These are phyloP conservation scores for Fraxinus quadrangulata DNA, from an alignment of 257 asterid genomes.

Conservation along the genomic window DNA sequence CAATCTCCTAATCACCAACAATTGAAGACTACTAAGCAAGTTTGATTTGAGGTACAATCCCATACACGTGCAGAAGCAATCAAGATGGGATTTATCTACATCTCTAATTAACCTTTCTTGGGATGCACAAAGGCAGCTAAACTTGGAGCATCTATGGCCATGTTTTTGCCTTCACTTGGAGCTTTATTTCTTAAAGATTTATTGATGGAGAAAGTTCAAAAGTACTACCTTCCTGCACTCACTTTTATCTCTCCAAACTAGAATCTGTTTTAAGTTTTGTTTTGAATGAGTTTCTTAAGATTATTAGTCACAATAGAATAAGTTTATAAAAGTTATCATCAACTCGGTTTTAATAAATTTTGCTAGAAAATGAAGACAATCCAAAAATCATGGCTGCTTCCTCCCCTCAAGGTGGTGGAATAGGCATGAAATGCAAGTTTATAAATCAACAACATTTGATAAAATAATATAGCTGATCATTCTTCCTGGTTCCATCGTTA, in stretches of 20 bases:
- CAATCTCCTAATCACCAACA: constrained; percentile 12
- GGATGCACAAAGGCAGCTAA: constrained; percentile 7
- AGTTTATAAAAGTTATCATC: background rate
- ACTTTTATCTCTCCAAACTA: background rate
- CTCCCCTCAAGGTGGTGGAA: background rate
- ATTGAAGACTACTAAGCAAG: background rate
- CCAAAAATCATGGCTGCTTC: background rate
- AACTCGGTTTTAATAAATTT: constrained; percentile 5
- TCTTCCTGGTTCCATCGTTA: background rate
- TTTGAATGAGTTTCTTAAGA: background rate
- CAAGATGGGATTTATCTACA: background rate
- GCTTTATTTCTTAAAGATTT: background rate
- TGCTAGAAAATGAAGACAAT: background rate
- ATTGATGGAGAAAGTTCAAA: background rate
- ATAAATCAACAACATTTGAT: background rate
- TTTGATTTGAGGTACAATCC: constrained; percentile 4
- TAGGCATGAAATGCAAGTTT: background rate
- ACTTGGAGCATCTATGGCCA: background rate
- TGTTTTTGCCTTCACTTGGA: background rate
- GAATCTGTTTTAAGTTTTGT: constrained; percentile 6
- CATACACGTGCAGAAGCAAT: constrained; percentile 6
- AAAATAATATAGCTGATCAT: background rate
- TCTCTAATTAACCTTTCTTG: background rate
- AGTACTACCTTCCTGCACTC: background rate
- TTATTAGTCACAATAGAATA: constrained; percentile 10